Base-by-base conservation (phyloP, 2,329 filamentous ascomycete genomes). In the Trichophyton schoenleinii region DNA sequence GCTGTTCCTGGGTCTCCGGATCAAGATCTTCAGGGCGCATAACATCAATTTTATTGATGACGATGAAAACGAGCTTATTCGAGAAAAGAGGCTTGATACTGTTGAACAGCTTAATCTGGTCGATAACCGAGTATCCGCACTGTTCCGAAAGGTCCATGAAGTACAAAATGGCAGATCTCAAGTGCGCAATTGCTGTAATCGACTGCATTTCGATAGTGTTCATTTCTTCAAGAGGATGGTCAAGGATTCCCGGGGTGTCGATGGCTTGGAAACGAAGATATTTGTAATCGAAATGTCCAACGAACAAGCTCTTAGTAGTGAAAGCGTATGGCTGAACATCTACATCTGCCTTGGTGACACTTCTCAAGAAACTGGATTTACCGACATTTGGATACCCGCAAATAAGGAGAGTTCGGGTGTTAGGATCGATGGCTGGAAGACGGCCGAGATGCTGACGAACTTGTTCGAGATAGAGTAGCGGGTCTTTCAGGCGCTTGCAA, bases 191-290 rank as follows among this genome's bases (percentile, higher is more conserved):
- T 9, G 95, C 94, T 18, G 92, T 97, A 68, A 99, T 96, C 64
- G 88, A 88, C 80, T 97, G 94, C 90, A 97, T 97, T 77, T 99
- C 94, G 72, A 99, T 99, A 2, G 94, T 97, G 78, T 96, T 96
- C 94, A 97, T 99, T 79, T 97, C 94, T 77, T 97, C 94, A 7
- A 99, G 84, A 41, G 92, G 91, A 74, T 99, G 94, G 69, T 99
- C 94, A 64, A 99, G 79, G 67, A 99, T 96, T 80, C 94, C 94
- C n/a, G 92, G 92, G 9, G 94, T 99, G 77, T 99, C 94, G 68
- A 99, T 96, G 31, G 91, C 91, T 78, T 91, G 88, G 78, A 91
- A 91, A 64, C 89, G 83, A 67, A 91, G 80, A 78, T 92, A 94
- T 78, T 96, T 96, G 81, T 95, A 95, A 77, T 96, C 91, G 73